Percentiles rank a stretch among this genome's conserved stretches.
Conservation (phyloP, 1,284 basidiomycete genomes). For the Moesziomyces globuligerus region DNA sequence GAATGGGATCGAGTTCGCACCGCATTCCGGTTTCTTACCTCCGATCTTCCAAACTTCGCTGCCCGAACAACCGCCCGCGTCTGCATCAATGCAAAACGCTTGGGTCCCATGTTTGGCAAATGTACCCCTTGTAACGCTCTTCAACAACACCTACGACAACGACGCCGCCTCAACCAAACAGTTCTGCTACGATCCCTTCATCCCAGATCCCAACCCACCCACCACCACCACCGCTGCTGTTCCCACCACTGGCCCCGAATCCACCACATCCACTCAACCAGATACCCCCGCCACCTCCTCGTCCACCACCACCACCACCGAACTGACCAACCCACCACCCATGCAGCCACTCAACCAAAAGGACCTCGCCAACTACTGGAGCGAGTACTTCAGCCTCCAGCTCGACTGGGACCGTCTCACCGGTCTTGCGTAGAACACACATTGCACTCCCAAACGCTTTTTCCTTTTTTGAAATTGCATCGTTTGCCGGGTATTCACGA, state of each 20-base stretch:
- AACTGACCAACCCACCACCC: neutral
- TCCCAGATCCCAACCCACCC: constrained; percentile 15
- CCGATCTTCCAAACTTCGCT: constrained; percentile 6
- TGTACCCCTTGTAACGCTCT: constrained; percentile 34
- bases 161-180: constrained; percentile 4
- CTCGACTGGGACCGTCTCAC: constrained; percentile 43
- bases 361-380: constrained; percentile 45
- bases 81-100: constrained; percentile 3
- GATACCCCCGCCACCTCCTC: neutral
- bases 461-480: too few species aligned
- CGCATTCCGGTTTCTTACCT: constrained; percentile 17
- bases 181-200: constrained; percentile 42
- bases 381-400: constrained; percentile 39
- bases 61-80: constrained; percentile 1
- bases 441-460: constrained; percentile 1
- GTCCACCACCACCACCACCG: neutral
- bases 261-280: neutral
- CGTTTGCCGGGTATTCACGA: neutral
- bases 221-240: neutral
- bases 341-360: constrained; percentile 27
- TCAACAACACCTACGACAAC: constrained; percentile 39
- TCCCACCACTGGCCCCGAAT: too few species aligned
- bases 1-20: constrained; percentile 6
- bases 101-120: too few species aligned
- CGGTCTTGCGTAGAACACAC: constrained; percentile 14